Evolutionary conservation across 202 grass and related monocot species (phyloP).

Genomic region (Saccharum hybrid): DNA sequence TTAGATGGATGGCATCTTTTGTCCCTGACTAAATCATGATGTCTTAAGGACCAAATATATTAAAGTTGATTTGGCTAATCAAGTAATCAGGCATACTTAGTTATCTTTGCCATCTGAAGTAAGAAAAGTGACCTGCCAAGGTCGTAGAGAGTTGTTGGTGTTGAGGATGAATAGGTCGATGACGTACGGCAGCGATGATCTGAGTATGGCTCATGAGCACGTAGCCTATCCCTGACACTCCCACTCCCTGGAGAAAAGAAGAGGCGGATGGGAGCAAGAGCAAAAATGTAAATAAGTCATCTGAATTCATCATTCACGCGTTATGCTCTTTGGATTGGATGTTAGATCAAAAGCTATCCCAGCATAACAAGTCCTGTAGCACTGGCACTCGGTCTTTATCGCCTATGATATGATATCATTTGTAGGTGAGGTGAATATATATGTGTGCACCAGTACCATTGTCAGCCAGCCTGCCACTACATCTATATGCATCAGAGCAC

Average conservation of each 20-base stretch:
- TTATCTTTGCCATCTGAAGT: background rate
- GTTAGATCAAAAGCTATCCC: background rate
- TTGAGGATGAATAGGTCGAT: slow-evolving; percentile 40
- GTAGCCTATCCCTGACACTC: slow-evolving; percentile 57
- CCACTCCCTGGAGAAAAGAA: slow-evolving; percentile 44
- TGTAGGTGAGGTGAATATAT: background rate
- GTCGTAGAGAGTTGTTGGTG: slow-evolving; percentile 38
- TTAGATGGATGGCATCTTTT: background rate
- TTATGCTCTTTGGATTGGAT: background rate
- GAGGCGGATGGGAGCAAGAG: background rate
- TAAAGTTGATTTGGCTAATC: too few species aligned
- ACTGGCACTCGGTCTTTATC: background rate
- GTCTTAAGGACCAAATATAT: too few species aligned
- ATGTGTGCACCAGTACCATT: background rate
- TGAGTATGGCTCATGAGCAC: slow-evolving; percentile 61
- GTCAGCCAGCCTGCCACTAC: background rate
- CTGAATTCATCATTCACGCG: background rate
- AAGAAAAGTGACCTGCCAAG: slow-evolving; percentile 57
- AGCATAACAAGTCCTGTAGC: background rate
- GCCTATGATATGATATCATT: background rate
- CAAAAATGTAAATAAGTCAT: background rate
- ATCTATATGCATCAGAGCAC: background rate
- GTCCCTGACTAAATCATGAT: background rate
- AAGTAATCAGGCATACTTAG: background rate
- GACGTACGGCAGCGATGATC: slow-evolving; percentile 40